Percentiles rank a stretch among this genome's conserved stretches.
These are phyloP conservation scores for Candida oleophila DNA, from an alignment of 805 yeast genomes.

Conservation along the genomic window DNA sequence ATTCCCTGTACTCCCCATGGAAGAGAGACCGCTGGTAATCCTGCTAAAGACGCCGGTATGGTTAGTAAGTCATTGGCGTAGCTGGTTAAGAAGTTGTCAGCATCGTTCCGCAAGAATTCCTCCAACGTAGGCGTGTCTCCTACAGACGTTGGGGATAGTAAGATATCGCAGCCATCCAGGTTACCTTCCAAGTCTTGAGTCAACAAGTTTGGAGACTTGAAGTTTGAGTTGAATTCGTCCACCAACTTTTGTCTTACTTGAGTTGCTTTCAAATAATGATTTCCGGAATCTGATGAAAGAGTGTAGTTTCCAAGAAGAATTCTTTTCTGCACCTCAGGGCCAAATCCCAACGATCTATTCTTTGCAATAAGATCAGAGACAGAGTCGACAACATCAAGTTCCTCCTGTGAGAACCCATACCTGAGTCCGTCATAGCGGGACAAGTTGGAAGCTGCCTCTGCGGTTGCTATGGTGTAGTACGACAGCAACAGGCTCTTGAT, in stretches of 20 bases:
- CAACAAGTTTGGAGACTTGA: slow-evolving; percentile 48
- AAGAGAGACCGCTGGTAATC: slow-evolving; percentile 79
- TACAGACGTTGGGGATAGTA: slow-evolving; percentile 73
- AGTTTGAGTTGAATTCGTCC: slow-evolving; percentile 63
- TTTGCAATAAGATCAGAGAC: slow-evolving; percentile 21
- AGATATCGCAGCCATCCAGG: slow-evolving; percentile 52
- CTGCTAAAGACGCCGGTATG: slow-evolving; percentile 89
- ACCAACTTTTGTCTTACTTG: slow-evolving; percentile 59
- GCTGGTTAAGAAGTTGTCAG: slow-evolving; percentile 51
- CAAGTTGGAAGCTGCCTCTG: slow-evolving; percentile 92
- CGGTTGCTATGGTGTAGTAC: slow-evolving; percentile 84
- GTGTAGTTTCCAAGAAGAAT: slow-evolving; percentile 85
- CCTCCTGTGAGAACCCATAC: slow-evolving; percentile 60
- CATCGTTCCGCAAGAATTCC: slow-evolving; percentile 35
- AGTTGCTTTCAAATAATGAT: slow-evolving; percentile 78
- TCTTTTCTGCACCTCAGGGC: slow-evolving; percentile 80
- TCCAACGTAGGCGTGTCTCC: slow-evolving; percentile 53
- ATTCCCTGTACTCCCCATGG: slow-evolving; percentile 68
- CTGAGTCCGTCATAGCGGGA: slow-evolving; percentile 89
- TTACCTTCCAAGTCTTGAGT: slow-evolving; percentile 10
- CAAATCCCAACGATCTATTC: slow-evolving; percentile 69
- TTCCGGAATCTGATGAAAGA: slow-evolving; percentile 70
- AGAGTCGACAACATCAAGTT: slow-evolving; percentile 1
- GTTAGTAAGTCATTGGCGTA: slow-evolving; percentile 84
- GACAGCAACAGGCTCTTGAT: slow-evolving; percentile 68